Evolutionary conservation across 345 rosid genomes (phyloP).

Genomic region (Eucalyptus curtisii): DNA sequence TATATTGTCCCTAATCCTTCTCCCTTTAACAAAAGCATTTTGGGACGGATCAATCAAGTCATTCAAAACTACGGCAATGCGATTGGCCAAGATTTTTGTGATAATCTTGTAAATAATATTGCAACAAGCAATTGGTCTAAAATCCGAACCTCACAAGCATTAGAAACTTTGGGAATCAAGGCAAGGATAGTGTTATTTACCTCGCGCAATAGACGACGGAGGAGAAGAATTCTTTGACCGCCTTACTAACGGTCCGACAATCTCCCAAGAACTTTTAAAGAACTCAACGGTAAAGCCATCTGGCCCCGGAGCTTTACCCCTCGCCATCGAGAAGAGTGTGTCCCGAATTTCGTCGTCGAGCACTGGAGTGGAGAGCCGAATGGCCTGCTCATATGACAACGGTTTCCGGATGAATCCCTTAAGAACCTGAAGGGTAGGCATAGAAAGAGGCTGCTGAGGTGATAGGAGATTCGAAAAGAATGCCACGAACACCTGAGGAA

Average conservation of each 20-base stretch:
- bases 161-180: not conserved
- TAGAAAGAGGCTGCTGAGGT: no score
- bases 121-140: not conserved
- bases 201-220: not conserved
- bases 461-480: no score
- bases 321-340: not conserved
- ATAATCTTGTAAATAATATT: not conserved
- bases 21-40: not conserved
- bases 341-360: no score
- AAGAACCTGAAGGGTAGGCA: no score
- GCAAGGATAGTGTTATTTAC: not conserved
- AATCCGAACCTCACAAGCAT: not conserved
- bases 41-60: not conserved
- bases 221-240: not conserved
- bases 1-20: no score
- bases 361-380: no score
- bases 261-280: not conserved
- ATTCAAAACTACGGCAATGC: not conserved
- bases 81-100: not conserved
- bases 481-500: no score
- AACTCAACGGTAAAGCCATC: not conserved
- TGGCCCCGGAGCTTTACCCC: not conserved
- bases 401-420: no score
- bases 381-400: no score
- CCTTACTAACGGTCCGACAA: fast-evolving